Percentiles rank a stretch among this genome's conserved stretches.
Conservation (phyloP, 176 grass and related monocot species). For the Avena sativa region DNA sequence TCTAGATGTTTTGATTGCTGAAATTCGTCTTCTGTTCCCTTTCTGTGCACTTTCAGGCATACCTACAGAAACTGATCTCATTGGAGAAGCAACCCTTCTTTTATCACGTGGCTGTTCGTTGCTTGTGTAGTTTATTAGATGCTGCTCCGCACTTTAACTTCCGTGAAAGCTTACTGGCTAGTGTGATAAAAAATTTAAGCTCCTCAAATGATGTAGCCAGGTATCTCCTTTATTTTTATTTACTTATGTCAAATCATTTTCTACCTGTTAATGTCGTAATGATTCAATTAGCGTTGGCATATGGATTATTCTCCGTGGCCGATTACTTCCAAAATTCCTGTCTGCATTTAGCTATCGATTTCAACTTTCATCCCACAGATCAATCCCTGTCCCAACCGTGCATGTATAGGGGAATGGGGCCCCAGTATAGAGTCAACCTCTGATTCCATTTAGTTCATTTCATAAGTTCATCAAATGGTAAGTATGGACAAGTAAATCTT, state of each 20-base stretch:
- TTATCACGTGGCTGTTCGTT: slow-evolving; percentile 69
- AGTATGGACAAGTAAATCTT: background rate
- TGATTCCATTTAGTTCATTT: background rate
- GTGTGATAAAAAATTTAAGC: slow-evolving; percentile 83
- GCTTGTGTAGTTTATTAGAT: slow-evolving; percentile 82
- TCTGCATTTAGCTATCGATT: background rate
- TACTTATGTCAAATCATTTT: slow-evolving; percentile 5
- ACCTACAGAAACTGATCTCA: slow-evolving; percentile 70
- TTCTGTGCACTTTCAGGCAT: slow-evolving; percentile 60
- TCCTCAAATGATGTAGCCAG: slow-evolving; percentile 86
- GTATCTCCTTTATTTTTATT: slow-evolving; percentile 35
- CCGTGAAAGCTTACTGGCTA: slow-evolving; percentile 75
- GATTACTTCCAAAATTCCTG: background rate
- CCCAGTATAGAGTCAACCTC: background rate
- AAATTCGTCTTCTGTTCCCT: slow-evolving; percentile 1
- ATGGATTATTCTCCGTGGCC: background rate
- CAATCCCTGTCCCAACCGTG: background rate
- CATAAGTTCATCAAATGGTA: background rate
- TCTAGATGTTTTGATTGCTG: slow-evolving; percentile 31
- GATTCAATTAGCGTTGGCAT: background rate
- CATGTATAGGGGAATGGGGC: background rate
- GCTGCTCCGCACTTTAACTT: slow-evolving; percentile 92
- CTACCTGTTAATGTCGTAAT: background rate
- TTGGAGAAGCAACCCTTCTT: slow-evolving; percentile 74
- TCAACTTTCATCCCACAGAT: background rate